Evolutionary conservation across 345 rosid genomes (phyloP).

Genomic region (thale cress (Arabidopsis thaliana)): TAIR10.1 NC_003076.8:9419501-9420000

Average conservation of each 20-base stretch:
- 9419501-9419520: slow-evolving; percentile 8
- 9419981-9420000: slow-evolving; percentile 98
- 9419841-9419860: slow-evolving; percentile 89
- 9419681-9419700: slow-evolving; percentile 95
- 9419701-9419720: slow-evolving; percentile 99
- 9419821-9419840: slow-evolving; percentile 73
- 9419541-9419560: background rate
- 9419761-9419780: slow-evolving; percentile 23
- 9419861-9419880: slow-evolving; percentile 98
- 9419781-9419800: slow-evolving; percentile 11
- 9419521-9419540: background rate
- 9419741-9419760: slow-evolving; percentile 76
- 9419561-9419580: background rate
- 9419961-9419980: slow-evolving; percentile 98
- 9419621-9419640: slow-evolving; percentile 5
- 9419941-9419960: slow-evolving; percentile 96
- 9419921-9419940: slow-evolving; percentile 97
- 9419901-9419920: slow-evolving; percentile 94
- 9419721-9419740: slow-evolving; percentile 94
- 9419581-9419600: background rate
- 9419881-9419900: slow-evolving; percentile 96
- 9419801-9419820: slow-evolving; percentile 4
- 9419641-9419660: slow-evolving; percentile 53
- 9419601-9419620: background rate
- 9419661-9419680: slow-evolving; percentile 82